These are phyloP conservation scores for Arthromyces matolae DNA, from an alignment of 768 basidiomycete species.

Conservation along the genomic window DNA sequence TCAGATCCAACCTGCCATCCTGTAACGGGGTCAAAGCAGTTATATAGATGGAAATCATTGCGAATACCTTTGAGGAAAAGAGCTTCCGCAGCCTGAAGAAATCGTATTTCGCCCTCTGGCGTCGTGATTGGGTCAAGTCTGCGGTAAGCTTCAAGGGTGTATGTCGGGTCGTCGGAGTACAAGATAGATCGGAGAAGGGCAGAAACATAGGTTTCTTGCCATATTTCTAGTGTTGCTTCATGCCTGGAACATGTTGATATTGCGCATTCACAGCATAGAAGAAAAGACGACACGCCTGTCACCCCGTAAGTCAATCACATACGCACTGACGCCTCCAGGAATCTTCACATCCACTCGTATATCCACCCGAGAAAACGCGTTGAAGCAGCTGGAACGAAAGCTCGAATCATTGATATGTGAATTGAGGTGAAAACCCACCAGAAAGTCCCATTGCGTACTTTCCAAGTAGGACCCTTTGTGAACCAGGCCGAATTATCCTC, in stretches of 20 bases:
- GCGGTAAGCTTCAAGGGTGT: constrained; percentile 89
- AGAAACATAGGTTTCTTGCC: constrained; percentile 97
- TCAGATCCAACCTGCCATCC: constrained; percentile 99
- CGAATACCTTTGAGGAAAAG: constrained; percentile 74
- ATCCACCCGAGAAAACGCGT: constrained; percentile 96
- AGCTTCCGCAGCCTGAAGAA: constrained; percentile 85
- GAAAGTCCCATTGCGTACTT: constrained; percentile 89
- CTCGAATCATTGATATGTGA: not conserved
- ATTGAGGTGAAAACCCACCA: constrained; percentile 51
- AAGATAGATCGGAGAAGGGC: constrained; percentile 87
- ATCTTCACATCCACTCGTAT: constrained; percentile 98
- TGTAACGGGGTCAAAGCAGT: constrained; percentile 24
- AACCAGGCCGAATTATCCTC: constrained; percentile 94
- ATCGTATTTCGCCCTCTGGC: constrained; percentile 83
- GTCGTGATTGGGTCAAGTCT: constrained; percentile 93
- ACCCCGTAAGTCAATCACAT: constrained; percentile 90
- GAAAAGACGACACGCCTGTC: constrained; percentile 63
- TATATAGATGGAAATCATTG: not conserved
- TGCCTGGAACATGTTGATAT: constrained; percentile 47
- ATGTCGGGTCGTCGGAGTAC: constrained; percentile 93
- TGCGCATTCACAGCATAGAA: not conserved
- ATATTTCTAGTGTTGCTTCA: constrained; percentile 86
- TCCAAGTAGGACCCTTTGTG: constrained; percentile 79
- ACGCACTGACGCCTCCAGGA: constrained; percentile 93
- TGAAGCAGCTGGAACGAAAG: constrained; percentile 69